These are phyloP conservation scores for Rhododendron kiyosumense DNA, from an alignment of 148 eudicot species.

Conservation along the genomic window DNA sequence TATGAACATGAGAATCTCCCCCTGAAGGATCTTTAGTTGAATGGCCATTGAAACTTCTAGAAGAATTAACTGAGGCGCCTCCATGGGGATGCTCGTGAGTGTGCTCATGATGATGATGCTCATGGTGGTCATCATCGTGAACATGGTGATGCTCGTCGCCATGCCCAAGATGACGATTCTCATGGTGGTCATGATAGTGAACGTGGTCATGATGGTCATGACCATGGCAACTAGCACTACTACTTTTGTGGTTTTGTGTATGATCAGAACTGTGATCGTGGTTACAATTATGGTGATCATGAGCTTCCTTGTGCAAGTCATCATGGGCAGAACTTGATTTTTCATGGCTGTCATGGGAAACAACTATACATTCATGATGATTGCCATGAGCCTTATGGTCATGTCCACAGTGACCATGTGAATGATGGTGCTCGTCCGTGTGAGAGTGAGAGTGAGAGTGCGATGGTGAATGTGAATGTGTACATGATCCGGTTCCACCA, in stretches of 20 bases:
- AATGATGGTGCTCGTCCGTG: conserved; percentile 5
- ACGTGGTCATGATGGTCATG: conserved; percentile 2
- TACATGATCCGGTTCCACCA: conserved; percentile 70
- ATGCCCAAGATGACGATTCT: conserved; percentile 20
- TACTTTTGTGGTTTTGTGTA: background rate
- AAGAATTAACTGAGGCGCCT: conserved; percentile 3
- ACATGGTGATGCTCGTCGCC: conserved; percentile 3
- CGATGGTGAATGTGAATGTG: conserved; percentile 50
- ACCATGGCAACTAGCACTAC: background rate
- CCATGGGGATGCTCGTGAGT: conserved; percentile 15
- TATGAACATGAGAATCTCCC: conserved; percentile 10
- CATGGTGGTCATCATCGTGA: background rate
- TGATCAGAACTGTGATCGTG: conserved; percentile 22
- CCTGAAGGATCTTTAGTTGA: background rate
- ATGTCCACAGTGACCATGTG: conserved; percentile 19
- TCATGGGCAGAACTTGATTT: conserved; percentile 5
- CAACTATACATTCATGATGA: conserved; percentile 21
- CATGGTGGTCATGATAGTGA: conserved; percentile 13
- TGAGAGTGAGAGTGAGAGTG: conserved; percentile 26
- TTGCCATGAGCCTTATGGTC: conserved; percentile 23
- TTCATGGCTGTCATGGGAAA: conserved; percentile 21
- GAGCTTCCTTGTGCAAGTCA: conserved; percentile 2
- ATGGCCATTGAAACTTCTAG: background rate
- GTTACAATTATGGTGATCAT: conserved; percentile 20
- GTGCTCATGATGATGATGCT: conserved; percentile 20